Evolutionary conservation across 1,284 basidiomycete species (phyloP).

Genomic region (Trametes polyzona): DNA sequence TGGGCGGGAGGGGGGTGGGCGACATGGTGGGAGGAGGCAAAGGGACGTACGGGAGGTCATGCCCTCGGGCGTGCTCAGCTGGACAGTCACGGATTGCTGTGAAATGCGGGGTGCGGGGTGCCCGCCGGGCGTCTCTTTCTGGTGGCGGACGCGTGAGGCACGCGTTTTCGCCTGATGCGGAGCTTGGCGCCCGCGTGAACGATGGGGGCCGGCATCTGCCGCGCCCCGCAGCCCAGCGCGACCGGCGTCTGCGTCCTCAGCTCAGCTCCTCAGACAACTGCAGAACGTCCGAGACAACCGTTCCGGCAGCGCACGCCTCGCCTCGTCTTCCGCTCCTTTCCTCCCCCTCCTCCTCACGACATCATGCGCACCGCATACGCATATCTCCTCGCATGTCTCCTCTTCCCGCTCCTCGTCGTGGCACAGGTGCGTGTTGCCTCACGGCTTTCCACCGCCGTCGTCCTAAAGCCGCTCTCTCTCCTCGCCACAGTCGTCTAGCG

Average conservation of each 20-base stretch:
- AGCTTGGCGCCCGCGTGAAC: slow-evolving; percentile 7
- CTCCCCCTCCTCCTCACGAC: neutral
- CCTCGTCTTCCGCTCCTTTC: slow-evolving; percentile 19
- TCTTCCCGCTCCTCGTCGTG: slow-evolving; percentile 37
- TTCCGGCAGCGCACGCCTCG: slow-evolving; percentile 15
- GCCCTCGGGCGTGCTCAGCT: slow-evolving; percentile 6
- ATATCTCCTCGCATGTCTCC: slow-evolving; percentile 32
- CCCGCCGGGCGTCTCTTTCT: too few relatives aligned
- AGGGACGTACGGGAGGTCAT: slow-evolving; percentile 10
- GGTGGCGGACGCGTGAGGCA: neutral
- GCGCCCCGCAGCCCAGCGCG: neutral
- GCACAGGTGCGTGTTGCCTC: slow-evolving; percentile 39
- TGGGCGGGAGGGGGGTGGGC: slow-evolving; percentile 42
- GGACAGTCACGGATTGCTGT: neutral
- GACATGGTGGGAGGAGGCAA: slow-evolving; percentile 31
- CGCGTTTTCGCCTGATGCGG: neutral
- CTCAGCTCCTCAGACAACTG: too few relatives aligned
- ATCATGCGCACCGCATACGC: slow-evolving; percentile 32
- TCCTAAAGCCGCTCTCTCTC: slow-evolving; percentile 29
- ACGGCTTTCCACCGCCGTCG: neutral
- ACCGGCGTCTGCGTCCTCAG: neutral
- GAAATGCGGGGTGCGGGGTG: slow-evolving; percentile 14
- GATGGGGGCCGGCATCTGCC: slow-evolving; percentile 5
- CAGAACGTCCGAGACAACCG: slow-evolving; percentile 15
- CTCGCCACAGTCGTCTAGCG: slow-evolving; percentile 13